These are phyloP conservation scores for Stemphylium beticola DNA, from an alignment of 2,329 filamentous ascomycete genomes.

Conservation along the genomic window DNA sequence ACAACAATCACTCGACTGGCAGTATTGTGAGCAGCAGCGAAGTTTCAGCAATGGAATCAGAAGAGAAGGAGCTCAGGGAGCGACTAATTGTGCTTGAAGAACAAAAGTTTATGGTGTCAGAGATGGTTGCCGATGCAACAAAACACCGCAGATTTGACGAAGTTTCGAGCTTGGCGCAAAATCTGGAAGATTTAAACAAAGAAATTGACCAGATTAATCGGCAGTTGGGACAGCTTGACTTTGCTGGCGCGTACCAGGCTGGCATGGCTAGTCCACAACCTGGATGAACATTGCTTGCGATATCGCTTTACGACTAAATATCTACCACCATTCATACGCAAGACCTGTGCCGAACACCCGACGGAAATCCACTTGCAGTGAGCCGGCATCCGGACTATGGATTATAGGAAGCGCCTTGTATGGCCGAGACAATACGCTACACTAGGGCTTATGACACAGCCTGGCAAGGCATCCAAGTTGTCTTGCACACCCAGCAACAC, in stretches of 20 bases:
- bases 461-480: too few species aligned
- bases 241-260: conserved; percentile 57
- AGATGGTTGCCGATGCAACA: conserved; percentile 81
- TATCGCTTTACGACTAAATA: neutral
- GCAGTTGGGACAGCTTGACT: conserved; percentile 72
- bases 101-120: conserved; percentile 85
- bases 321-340: neutral
- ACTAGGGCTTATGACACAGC: too few species aligned
- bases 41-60: conserved; percentile 73
- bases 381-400: neutral
- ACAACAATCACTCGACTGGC: conserved; percentile 59
- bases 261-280: conserved; percentile 33
- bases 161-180: conserved; percentile 77
- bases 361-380: neutral
- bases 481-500: too few species aligned
- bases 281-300: conserved; percentile 20
- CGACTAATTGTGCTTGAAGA: conserved; percentile 85
- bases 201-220: conserved; percentile 74
- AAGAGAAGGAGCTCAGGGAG: conserved; percentile 83
- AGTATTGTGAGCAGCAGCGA: conserved; percentile 63
- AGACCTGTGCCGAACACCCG: neutral
- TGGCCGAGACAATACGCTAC: neutral
- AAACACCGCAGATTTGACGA: conserved; percentile 84
- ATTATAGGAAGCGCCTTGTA: neutral
- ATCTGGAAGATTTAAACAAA: conserved; percentile 78